These are phyloP conservation scores for Lizanozyma gosingica DNA, from an alignment of 1,139 yeast genomes.

Conservation along the genomic window DNA sequence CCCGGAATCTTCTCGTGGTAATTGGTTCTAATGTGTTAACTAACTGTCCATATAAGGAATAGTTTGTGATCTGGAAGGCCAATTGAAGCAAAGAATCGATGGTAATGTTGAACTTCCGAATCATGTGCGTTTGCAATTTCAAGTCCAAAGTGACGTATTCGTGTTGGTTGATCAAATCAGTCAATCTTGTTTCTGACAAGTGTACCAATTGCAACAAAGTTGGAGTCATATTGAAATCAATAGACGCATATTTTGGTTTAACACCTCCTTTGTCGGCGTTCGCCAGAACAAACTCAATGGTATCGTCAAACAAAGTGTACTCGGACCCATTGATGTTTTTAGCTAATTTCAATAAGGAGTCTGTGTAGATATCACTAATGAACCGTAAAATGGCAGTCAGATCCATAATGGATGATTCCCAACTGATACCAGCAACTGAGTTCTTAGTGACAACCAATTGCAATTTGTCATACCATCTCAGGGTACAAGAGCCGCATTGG, in stretches of 20 bases:
- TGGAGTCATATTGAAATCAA: slow-evolving; percentile 44
- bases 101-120: slow-evolving; percentile 43
- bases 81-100: slow-evolving; percentile 63
- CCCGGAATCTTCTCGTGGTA: slow-evolving; percentile 58
- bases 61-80: slow-evolving; percentile 61
- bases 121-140: slow-evolving; percentile 37
- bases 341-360: slow-evolving; percentile 62
- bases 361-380: slow-evolving; percentile 68
- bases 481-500: slow-evolving; percentile 68
- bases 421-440: slow-evolving; percentile 67
- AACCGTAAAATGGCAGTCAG: slow-evolving; percentile 68
- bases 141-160: slow-evolving; percentile 40
- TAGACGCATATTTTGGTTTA: slow-evolving; percentile 34
- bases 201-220: slow-evolving; percentile 44
- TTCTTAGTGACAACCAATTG: slow-evolving; percentile 62
- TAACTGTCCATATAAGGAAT: slow-evolving; percentile 62
- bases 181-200: slow-evolving; percentile 65
- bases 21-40: slow-evolving; percentile 66
- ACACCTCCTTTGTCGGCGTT: slow-evolving; percentile 16
- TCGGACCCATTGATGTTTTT: slow-evolving; percentile 64
- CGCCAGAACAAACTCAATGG: slow-evolving; percentile 28
- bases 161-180: slow-evolving; percentile 68
- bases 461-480: slow-evolving; percentile 73
- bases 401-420: slow-evolving; percentile 72
- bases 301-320: slow-evolving; percentile 50